phyloP scores from a whole-genome alignment of 1,139 yeast species.

The Suhomyces yuchorum region DNA sequence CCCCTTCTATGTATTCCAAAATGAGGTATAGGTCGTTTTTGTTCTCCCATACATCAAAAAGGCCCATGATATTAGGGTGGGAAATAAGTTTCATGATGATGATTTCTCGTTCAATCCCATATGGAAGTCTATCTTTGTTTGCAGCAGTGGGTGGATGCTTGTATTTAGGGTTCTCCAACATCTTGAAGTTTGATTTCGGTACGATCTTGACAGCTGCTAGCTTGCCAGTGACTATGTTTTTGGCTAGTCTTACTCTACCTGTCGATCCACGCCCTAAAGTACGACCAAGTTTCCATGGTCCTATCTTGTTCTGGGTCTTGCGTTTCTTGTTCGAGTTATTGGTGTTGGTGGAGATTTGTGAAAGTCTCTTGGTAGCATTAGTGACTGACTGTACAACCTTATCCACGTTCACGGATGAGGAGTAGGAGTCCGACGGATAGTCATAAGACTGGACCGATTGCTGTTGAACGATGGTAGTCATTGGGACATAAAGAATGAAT shows the following conservation, averaged over 20 bases:
- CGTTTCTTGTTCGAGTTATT: constrained; percentile 50
- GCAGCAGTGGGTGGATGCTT: constrained; percentile 23
- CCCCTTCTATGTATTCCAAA: constrained; percentile 95
- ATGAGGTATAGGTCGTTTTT: constrained; percentile 89
- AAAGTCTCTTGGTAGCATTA: constrained; percentile 63
- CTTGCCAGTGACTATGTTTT: constrained; percentile 79
- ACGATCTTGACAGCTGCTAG: constrained; percentile 97
- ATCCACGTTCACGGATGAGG: constrained; percentile 41
- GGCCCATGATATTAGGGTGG: constrained; percentile 93
- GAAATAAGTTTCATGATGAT: constrained; percentile 88
- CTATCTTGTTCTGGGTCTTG: constrained; percentile 72
- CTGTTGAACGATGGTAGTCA: constrained; percentile 31
- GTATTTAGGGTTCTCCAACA: constrained; percentile 57
- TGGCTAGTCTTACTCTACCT: constrained; percentile 90
- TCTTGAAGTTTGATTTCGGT: constrained; percentile 69
- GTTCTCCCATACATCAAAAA: constrained; percentile 98
- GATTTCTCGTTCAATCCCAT: constrained; percentile 95
- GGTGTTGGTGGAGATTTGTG: constrained; percentile 63
- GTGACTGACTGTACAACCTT: constrained; percentile 57
- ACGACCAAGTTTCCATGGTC: constrained; percentile 96
- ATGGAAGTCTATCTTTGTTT: constrained; percentile 65
- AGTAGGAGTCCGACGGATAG: constrained; percentile 20
- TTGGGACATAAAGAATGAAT: constrained; percentile 20
- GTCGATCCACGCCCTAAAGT: constrained; percentile 95
- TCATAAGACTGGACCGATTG: constrained; percentile 25